phyloP scores from a whole-genome alignment of 352 stramenopile genomes.

The Pythium chondricola region DNA sequence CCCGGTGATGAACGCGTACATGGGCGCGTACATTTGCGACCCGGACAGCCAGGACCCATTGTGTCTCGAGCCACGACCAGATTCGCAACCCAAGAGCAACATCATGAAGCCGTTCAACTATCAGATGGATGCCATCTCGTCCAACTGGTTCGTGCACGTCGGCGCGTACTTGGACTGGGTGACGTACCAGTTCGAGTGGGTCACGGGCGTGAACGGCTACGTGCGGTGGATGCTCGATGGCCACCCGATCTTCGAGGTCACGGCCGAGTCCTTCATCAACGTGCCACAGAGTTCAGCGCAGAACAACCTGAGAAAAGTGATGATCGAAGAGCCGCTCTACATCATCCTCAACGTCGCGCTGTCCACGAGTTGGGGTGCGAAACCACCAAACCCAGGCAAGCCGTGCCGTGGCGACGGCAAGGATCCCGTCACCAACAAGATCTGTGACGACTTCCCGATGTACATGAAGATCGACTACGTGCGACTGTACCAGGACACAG shows the following conservation, averaged over 20 bases:
- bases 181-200: constrained; percentile 57
- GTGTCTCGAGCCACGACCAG: constrained; percentile 23
- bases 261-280: constrained; percentile 34
- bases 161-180: constrained; percentile 38
- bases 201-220: constrained; percentile 41
- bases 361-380: constrained; percentile 36
- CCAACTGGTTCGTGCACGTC: constrained; percentile 35
- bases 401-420: constrained; percentile 18
- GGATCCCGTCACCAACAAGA: not conserved
- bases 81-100: constrained; percentile 22
- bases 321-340: constrained; percentile 61
- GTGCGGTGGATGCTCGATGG: constrained; percentile 48
- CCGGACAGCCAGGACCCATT: constrained; percentile 33
- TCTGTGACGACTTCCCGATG: constrained; percentile 47
- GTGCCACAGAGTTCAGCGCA: constrained; percentile 24
- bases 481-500: constrained; percentile 47
- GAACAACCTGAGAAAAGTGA: constrained; percentile 41
- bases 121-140: constrained; percentile 58
- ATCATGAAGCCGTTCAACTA: constrained; percentile 43
- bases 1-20: constrained; percentile 47
- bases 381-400: constrained; percentile 33
- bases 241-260: constrained; percentile 49
- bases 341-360: constrained; percentile 69
- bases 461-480: constrained; percentile 61
- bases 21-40: constrained; percentile 37